A percentile compares a stretch with the other conserved stretches of the same genome.
These are phyloP conservation scores for Pyronema domesticum DNA, from an alignment of 495 filamentous ascomycete species.

Conservation along the genomic window DNA sequence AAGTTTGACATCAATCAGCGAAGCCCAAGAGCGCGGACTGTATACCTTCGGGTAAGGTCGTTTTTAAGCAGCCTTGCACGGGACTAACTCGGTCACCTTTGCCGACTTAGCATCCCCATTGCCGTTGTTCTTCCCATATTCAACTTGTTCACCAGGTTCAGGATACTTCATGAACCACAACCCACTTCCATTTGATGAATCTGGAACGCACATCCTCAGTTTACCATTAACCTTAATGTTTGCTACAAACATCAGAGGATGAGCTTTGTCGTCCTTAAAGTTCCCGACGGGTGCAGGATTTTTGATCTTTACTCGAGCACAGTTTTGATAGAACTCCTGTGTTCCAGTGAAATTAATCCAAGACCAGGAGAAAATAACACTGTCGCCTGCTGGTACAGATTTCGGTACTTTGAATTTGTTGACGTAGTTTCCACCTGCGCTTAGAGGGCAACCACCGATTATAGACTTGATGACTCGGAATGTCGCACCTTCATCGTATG, in stretches of 20 bases:
- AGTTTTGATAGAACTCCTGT: conserved; percentile 47
- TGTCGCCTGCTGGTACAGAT: conserved; percentile 5
- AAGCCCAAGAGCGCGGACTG: no score
- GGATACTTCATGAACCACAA: no score
- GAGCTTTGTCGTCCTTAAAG: conserved; percentile 24
- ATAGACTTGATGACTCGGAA: neutral
- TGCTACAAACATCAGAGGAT: conserved; percentile 41
- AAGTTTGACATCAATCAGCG: no score
- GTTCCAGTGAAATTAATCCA: conserved; percentile 44
- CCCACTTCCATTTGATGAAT: no score
- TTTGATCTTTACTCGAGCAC: conserved; percentile 36
- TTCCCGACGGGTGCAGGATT: conserved; percentile 21
- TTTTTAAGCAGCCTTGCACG: no score
- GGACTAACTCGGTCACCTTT: no score
- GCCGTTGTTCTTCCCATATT: no score
- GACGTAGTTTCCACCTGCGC: no score
- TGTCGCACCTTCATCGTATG: no score
- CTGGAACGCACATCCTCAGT: conserved; percentile 31
- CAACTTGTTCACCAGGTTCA: no score
- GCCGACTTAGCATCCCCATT: no score
- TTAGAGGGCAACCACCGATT: neutral
- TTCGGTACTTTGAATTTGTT: neutral
- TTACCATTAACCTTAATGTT: conserved; percentile 30
- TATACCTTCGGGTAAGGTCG: no score
- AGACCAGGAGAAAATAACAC: conserved; percentile 37